Conservation (phyloP, 768 basidiomycete species). For the Hemileccinum impolitum region DNA sequence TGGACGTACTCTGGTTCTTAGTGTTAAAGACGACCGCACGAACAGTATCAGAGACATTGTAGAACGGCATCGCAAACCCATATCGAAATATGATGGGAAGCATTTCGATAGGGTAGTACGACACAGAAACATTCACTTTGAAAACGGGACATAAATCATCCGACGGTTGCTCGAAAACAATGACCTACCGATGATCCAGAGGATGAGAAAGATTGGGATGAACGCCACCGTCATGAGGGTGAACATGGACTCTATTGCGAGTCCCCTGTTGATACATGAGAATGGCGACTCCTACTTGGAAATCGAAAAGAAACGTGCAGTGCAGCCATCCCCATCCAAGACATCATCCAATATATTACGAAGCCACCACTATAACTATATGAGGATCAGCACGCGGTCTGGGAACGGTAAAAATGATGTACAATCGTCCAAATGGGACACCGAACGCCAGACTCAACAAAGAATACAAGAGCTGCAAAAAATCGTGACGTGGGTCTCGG, state of each 20-base stretch:
- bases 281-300: too few species aligned
- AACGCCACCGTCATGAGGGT: conserved; percentile 51
- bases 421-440: conserved; percentile 50
- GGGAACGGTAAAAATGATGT: conserved; percentile 12
- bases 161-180: not conserved
- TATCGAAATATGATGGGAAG: conserved; percentile 60
- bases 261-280: conserved; percentile 41
- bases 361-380: conserved; percentile 52
- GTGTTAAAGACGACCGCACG: conserved; percentile 65
- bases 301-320: conserved; percentile 36
- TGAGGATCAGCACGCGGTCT: not conserved
- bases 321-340: conserved; percentile 54
- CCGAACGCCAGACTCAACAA: conserved; percentile 59
- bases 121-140: conserved; percentile 57
- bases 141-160: not conserved
- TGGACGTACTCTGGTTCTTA: conserved; percentile 50
- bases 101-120: conserved; percentile 53
- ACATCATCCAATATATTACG: conserved; percentile 66
- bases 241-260: conserved; percentile 58
- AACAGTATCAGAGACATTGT: conserved; percentile 60
- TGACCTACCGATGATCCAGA: conserved; percentile 58
- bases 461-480: conserved; percentile 51
- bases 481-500: not conserved
- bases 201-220: conserved; percentile 57
- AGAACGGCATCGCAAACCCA: conserved; percentile 70